Evolutionary conservation across 352 stramenopile genomes (phyloP).

Genomic region (Globisporangium camurandrum): DNA sequence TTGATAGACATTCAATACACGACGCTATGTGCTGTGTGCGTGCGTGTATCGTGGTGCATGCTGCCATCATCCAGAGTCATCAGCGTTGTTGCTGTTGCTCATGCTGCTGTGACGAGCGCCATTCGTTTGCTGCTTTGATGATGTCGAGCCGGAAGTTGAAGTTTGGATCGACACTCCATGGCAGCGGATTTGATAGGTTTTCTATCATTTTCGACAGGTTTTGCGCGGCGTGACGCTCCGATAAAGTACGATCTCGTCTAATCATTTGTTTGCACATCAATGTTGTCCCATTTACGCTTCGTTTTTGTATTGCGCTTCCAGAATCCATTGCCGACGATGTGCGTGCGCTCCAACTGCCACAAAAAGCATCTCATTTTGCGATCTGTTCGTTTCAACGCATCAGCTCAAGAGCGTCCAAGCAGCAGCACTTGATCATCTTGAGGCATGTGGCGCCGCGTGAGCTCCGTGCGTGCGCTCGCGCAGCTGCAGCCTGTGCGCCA

Average conservation of each 20-base stretch:
- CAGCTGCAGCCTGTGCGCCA: slow-evolving; percentile 19
- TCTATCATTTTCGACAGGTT: too few species aligned
- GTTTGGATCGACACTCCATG: too few species aligned
- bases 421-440: not conserved
- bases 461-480: slow-evolving; percentile 7
- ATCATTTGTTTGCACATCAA: not conserved
- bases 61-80: too few species aligned
- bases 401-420: slow-evolving; percentile 1
- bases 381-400: not conserved
- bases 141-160: not conserved
- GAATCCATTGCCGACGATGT: not conserved
- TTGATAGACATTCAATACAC: too few species aligned
- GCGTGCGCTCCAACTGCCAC: not conserved
- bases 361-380: too few species aligned
- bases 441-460: slow-evolving; percentile 23
- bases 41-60: too few species aligned
- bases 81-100: too few species aligned
- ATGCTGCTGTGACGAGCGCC: too few species aligned
- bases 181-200: too few species aligned
- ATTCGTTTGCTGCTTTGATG: too few species aligned
- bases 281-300: not conserved
- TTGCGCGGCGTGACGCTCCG: not conserved
- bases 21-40: too few species aligned
- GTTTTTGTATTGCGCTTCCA: slow-evolving; percentile 2
- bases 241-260: slow-evolving; percentile 2